Conservation (phyloP, 2,329 filamentous ascomycete species). For the Blastomyces emzantsi region DNA sequence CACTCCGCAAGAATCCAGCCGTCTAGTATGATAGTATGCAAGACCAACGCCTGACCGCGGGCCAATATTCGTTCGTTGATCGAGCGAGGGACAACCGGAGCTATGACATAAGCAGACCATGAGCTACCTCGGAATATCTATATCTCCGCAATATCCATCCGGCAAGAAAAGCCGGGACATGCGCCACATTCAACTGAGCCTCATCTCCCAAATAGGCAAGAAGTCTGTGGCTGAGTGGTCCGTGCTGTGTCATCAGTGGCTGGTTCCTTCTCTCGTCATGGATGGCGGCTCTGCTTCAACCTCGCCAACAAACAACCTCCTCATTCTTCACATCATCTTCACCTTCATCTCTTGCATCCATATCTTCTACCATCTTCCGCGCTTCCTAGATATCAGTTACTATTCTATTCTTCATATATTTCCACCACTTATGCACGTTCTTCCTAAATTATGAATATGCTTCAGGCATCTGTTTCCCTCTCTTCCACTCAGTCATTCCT, state of each 20-base stretch:
- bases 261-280: neutral
- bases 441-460: slow-evolving; percentile 9
- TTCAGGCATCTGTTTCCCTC: slow-evolving; percentile 6
- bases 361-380: slow-evolving; percentile 4
- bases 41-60: too few relatives aligned
- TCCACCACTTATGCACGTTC: neutral
- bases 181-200: neutral
- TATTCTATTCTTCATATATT: slow-evolving; percentile 3
- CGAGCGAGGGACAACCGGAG: neutral
- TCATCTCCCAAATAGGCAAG: neutral
- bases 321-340: neutral
- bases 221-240: neutral
- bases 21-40: too few relatives aligned
- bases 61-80: too few relatives aligned
- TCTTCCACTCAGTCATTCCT: neutral
- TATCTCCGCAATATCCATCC: neutral
- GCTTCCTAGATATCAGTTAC: neutral
- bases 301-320: neutral
- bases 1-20: too few relatives aligned
- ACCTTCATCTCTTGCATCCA: neutral
- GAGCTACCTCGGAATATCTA: neutral
- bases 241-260: too few relatives aligned
- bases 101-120: slow-evolving; percentile 1
- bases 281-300: neutral
- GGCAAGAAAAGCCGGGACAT: neutral